Base-by-base conservation (phyloP, 1,284 basidiomycete species). In the Amylostereum chailletii region DNA sequence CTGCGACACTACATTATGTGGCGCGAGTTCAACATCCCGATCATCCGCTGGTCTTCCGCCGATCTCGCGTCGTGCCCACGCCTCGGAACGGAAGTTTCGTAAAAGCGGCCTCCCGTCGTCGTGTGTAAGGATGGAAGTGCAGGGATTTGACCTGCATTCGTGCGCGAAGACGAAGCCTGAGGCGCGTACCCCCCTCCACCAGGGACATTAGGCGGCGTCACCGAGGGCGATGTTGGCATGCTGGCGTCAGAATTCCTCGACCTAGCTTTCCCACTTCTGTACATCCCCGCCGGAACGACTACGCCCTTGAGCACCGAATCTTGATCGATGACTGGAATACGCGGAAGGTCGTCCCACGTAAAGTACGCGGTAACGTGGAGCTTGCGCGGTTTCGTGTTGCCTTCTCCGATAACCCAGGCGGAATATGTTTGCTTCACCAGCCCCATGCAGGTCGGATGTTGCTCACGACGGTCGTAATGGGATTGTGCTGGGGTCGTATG, bases 321-420 rank as follows among this genome's bases (percentile, higher is more conserved):
- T 50, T 68, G 69, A 61, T 80, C 77, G 48, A 79, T 68, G 19
- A 77, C 81, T 36, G 79, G 79, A 48, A 83, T 74, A 51, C 66
- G 69, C 44, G 72, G 71, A 44, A 81, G 68, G 60, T 83, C 80
- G 27, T 75, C 70, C 57, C 82, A 79, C 43, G 77, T 78, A 66
- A 81, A 81, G 59, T 81, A 81, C 34, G 77, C 76, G 32, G 78
- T 81, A 49, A 81, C 65, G 60, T 82, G 76, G 77, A 77, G 81
- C 61, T 80, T 81, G 54, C 74, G 69, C 45, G 72, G 74, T 55
- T 67, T 71, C n/a, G 67, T 63, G 53, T 71, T 69, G 34, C 69
- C 67, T 46, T 71, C 64, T 41, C 71, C 64, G 27, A 66, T 62
- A n/a, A 81, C 76, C 70, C 74, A 79, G 33, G 79, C 79, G 5